Conservation (phyloP, 164 flowering plant species). For the Piper longum region DNA sequence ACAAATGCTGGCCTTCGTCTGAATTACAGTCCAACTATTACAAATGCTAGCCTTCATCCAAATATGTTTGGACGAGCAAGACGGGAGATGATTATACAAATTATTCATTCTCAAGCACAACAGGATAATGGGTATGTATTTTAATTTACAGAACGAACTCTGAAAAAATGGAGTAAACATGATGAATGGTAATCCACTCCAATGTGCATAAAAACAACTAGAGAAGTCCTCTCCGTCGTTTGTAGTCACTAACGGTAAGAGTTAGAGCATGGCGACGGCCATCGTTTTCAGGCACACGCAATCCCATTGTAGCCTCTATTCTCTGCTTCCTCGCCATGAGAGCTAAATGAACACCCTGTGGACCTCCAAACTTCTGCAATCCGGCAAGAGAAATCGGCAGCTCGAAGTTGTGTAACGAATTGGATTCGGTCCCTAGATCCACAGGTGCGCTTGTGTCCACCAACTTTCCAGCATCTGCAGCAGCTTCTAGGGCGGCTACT, state of each 20-base stretch:
- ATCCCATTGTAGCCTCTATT: not conserved
- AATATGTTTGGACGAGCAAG: too few species aligned
- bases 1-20: too few species aligned
- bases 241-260: conserved; percentile 75
- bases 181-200: not conserved
- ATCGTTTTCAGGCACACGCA: conserved; percentile 67
- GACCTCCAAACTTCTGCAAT: conserved; percentile 67
- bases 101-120: too few species aligned
- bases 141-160: too few species aligned
- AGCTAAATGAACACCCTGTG: conserved; percentile 60
- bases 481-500: conserved; percentile 75
- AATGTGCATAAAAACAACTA: conserved; percentile 13
- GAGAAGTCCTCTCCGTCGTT: conserved; percentile 82
- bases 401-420: conserved; percentile 66
- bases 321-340: conserved; percentile 14
- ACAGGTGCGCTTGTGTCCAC: conserved; percentile 91
- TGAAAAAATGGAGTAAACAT: too few species aligned
- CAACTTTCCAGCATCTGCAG: conserved; percentile 89
- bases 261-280: conserved; percentile 77
- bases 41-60: too few species aligned
- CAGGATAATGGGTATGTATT: too few species aligned
- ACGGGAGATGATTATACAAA: too few species aligned
- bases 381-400: conserved; percentile 61
- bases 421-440: conserved; percentile 70
- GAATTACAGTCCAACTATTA: too few species aligned